Conservation (phyloP, 148 eudicot species). For the Cornus kousa region DNA sequence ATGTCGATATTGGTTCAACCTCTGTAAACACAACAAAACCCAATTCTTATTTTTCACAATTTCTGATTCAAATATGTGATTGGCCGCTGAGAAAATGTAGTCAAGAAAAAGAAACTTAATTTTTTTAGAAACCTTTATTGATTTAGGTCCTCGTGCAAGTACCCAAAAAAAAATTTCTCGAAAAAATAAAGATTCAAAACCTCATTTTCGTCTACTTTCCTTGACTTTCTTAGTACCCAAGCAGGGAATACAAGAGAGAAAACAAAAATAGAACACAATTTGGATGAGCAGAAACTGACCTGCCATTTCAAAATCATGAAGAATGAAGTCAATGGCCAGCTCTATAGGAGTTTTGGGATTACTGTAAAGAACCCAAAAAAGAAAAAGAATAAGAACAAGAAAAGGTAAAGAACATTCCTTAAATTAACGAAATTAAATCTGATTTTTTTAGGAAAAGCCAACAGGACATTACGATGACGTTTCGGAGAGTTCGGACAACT, state of each 20-base stretch:
- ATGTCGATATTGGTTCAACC: constrained; percentile 90
- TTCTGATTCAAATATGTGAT: constrained; percentile 11
- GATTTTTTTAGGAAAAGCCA: not conserved
- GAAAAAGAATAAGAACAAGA: not conserved
- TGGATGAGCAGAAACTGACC: constrained; percentile 36
- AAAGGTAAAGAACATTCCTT: not conserved
- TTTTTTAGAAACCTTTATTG: no score
- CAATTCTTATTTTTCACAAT: constrained; percentile 6
- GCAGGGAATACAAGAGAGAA: not conserved
- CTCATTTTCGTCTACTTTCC: not conserved
- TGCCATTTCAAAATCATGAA: constrained; percentile 96
- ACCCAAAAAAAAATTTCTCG: no score
- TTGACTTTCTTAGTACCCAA: constrained; percentile 2
- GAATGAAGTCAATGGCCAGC: constrained; percentile 91
- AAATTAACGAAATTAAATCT: not conserved
- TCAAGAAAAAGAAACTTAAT: no score
- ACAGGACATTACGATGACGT: constrained; percentile 26
- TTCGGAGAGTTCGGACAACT: constrained; percentile 19
- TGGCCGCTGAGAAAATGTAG: not conserved
- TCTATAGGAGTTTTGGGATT: constrained; percentile 78
- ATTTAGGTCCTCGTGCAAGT: no score
- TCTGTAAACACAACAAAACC: constrained; percentile 40
- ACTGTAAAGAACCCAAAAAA: constrained; percentile 28
- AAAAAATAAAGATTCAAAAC: no score
- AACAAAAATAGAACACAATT: not conserved